A percentile compares a stretch with the other conserved stretches of the same genome.
These are phyloP conservation scores for Termitomyces sp. DNA, from an alignment of 768 basidiomycete species.

Conservation along the genomic window DNA sequence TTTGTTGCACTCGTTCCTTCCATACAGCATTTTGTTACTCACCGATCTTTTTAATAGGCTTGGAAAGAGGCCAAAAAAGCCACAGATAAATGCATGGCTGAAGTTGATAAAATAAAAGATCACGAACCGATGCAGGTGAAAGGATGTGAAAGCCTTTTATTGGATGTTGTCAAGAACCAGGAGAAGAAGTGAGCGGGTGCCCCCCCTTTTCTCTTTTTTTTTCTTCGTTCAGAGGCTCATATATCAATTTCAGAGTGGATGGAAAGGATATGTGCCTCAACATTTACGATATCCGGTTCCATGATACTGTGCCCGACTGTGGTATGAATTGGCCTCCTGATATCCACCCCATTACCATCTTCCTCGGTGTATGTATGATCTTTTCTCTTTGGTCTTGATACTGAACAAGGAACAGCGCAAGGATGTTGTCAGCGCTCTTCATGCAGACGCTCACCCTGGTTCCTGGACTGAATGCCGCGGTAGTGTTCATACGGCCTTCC, in stretches of 20 bases:
- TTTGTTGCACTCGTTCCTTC: conserved; percentile 27
- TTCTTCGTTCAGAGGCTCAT: background rate
- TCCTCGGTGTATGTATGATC: conserved; percentile 68
- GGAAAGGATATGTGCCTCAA: conserved; percentile 81
- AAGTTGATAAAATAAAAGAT: conserved; percentile 39
- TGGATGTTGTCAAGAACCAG: conserved; percentile 37
- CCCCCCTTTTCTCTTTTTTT: background rate
- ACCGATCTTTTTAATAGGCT: conserved; percentile 36
- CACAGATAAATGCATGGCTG: conserved; percentile 58
- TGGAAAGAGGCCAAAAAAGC: conserved; percentile 56
- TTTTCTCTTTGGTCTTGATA: background rate
- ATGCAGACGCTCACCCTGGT: conserved; percentile 72
- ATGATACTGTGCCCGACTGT: conserved; percentile 82
- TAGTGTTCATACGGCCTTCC: conserved; percentile 62
- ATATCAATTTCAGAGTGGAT: conserved; percentile 46
- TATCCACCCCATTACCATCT: conserved; percentile 67
- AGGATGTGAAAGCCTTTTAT: conserved; percentile 59
- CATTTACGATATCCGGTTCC: conserved; percentile 91
- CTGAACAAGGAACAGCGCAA: conserved; percentile 47
- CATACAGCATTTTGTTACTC: background rate
- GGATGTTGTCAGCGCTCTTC: conserved; percentile 81
- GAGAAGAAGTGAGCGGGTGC: conserved; percentile 32
- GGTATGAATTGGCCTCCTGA: conserved; percentile 99
- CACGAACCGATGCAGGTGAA: conserved; percentile 51
- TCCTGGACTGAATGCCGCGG: conserved; percentile 87